Percentiles rank a stretch among this genome's conserved stretches.
Evolutionary conservation across 139 green algal genomes (phyloP).

Genomic region (Chlorella ohadii): DNA sequence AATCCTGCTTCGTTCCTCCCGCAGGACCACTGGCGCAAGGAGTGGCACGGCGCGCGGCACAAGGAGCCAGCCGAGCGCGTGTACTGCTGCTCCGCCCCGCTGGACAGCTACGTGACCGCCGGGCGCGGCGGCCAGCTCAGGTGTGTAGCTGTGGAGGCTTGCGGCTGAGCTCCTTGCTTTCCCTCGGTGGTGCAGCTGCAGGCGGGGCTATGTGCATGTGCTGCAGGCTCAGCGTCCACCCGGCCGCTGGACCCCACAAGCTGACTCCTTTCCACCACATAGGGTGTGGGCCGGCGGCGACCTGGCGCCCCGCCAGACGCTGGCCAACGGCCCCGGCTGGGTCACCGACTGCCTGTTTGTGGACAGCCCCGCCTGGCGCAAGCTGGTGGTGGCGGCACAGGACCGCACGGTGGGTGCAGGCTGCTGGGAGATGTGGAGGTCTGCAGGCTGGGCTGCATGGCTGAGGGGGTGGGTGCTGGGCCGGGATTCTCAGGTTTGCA

Average conservation of each 20-base stretch:
- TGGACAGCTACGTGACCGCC: constrained; percentile 84
- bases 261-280: too few relatives aligned
- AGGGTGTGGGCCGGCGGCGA: constrained; percentile 76
- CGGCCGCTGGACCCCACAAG: too few relatives aligned
- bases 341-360: constrained; percentile 76
- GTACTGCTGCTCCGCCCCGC: constrained; percentile 45
- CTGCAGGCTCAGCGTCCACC: too few relatives aligned
- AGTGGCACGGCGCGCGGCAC: constrained; percentile 48
- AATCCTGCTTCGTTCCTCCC: background rate
- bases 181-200: too few relatives aligned
- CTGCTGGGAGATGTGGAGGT: background rate
- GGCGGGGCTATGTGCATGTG: too few relatives aligned
- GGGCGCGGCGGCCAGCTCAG: constrained; percentile 30
- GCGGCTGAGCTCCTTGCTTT: too few relatives aligned
- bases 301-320: constrained; percentile 69
- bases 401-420: constrained; percentile 66
- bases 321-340: constrained; percentile 71
- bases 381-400: constrained; percentile 73
- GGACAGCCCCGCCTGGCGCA: constrained; percentile 42
- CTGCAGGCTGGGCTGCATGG: too few relatives aligned
- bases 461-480: too few relatives aligned
- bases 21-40: constrained; percentile 56
- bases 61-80: constrained; percentile 63
- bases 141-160: background rate
- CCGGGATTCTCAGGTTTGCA: too few relatives aligned